These are phyloP conservation scores for Tetrahymena elliotti DNA, from an alignment of 73 alveolate species.

Conservation along the genomic window DNA sequence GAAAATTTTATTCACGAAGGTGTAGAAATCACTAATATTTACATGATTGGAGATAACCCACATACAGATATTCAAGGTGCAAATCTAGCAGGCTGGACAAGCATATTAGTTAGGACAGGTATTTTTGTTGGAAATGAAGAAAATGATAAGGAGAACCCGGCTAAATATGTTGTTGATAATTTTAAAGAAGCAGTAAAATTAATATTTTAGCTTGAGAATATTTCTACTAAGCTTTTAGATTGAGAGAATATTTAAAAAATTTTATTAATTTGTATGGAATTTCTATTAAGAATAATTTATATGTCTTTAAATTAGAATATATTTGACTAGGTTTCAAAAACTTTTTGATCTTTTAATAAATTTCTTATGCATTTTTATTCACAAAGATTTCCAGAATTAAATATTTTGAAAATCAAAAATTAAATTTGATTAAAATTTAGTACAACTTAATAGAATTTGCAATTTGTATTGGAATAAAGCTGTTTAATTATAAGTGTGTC, in stretches of 20 bases:
- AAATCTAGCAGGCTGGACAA: conserved; percentile 53
- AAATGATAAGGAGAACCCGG: conserved; percentile 55
- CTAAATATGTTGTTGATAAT: conserved; percentile 51
- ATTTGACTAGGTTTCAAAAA: no score
- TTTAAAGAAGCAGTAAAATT: conserved; percentile 44
- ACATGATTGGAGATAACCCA: conserved; percentile 73
- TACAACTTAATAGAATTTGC: background rate
- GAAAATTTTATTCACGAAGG: conserved; percentile 5
- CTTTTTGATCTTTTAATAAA: no score
- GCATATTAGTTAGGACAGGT: conserved; percentile 63
- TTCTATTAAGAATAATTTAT: no score
- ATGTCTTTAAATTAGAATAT: no score
- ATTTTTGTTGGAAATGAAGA: conserved; percentile 32
- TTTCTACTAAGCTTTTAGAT: background rate
- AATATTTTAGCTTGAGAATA: conserved; percentile 26
- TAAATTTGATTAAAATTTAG: background rate
- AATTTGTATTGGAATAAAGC: background rate
- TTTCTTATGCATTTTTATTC: no score
- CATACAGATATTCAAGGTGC: conserved; percentile 74
- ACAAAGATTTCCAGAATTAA: background rate
- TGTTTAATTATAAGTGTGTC: background rate
- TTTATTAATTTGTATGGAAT: no score
- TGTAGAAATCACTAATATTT: conserved; percentile 5
- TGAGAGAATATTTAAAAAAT: background rate
- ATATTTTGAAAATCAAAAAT: background rate